Evolutionary conservation across 768 basidiomycete genomes (phyloP), one percentile per base, ranked within the genome.

Genomic region (Cantharellus anzutake): DNA sequence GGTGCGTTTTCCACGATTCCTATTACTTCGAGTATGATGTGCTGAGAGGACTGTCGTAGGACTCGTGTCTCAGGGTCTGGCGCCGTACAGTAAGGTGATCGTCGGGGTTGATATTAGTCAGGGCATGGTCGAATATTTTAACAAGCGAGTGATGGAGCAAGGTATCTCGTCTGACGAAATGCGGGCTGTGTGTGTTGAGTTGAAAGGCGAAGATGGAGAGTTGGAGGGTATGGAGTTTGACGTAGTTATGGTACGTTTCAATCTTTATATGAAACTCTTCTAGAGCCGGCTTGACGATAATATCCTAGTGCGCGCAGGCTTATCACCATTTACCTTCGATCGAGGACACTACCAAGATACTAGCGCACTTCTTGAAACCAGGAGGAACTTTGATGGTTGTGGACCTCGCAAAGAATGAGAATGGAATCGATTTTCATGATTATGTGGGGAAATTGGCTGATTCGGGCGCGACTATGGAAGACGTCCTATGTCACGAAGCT

Each of bases 101-200:
- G 69, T 86, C 14, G 86, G 85, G 5, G 79, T 84, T 14, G 87
- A 89, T 66, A 83, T 87, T 66, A 86, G 81, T 69, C 79, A 81
- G 63, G 76, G 70, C 1, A 78, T 81, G 73, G 82, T 88, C 4
- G 80, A 85, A 59, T 69, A 73, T 14, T 89, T 78, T 72, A 86
- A 85, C 68, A 65, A 69, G 57, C 71, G 73, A 29, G 79, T 79
- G 7, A 61, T 61, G 20, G 77, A 82, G 59, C 81, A 86, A 60
- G 83, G 84, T 3, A 77, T 86, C 42, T 65, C 75, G 1, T 69
- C 73, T 1, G 80, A 83, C 57, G 55, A 62, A 52, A 60, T 58
- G 58, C 57, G 44, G 11, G 64, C 63, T 20, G 5, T 62, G n/a
- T 60, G 44, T 0, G 76, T 76, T 48, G 53, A 56, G 11, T 51